Conservation (phyloP, 306 rosid species). For the Gillenia trifoliata region DNA sequence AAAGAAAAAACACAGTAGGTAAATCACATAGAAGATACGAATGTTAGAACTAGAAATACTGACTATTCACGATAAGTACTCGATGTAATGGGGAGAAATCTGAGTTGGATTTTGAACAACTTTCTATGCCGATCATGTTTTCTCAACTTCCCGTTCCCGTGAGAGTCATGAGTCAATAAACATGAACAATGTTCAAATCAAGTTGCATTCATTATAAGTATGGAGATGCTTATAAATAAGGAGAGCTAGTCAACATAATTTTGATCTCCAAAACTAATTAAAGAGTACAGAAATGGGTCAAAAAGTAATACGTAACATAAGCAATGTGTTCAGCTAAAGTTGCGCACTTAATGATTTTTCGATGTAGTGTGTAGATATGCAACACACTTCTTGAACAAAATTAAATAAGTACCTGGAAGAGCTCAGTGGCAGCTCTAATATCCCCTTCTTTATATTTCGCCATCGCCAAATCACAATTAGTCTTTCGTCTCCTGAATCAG, state of each 20-base stretch:
- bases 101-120: neutral
- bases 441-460: constrained; percentile 72
- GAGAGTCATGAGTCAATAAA: neutral
- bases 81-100: neutral
- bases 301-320: neutral
- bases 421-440: constrained; percentile 66
- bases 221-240: neutral
- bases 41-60: neutral
- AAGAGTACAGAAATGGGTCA: neutral
- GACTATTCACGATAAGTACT: neutral
- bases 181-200: neutral
- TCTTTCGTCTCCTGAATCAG: constrained; percentile 49
- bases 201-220: neutral
- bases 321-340: neutral
- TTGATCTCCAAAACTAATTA: neutral
- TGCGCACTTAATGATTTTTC: neutral
- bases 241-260: neutral
- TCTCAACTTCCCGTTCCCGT: neutral
- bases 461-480: constrained; percentile 69
- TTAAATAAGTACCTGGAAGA: constrained; percentile 62
- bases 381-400: neutral
- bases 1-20: constrained; percentile 2
- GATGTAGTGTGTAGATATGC: neutral
- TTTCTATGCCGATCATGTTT: neutral
- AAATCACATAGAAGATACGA: neutral